phyloP scores from a whole-genome alignment of 1,139 yeast species.

The Pichia sp. region DNA sequence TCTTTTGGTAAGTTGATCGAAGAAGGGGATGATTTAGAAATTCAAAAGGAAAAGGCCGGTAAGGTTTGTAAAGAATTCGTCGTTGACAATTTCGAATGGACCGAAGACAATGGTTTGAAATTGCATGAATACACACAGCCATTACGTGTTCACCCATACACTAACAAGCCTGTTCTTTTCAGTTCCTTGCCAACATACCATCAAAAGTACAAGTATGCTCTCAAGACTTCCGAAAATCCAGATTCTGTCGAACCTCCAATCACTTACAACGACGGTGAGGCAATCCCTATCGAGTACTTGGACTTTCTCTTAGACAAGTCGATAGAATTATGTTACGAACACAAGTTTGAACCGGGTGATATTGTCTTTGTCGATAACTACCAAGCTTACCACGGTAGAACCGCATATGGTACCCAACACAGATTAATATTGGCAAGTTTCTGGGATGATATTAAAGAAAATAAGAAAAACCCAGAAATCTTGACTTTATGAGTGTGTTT shows the following conservation, averaged over 20 bases:
- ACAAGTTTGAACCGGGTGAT: slow-evolving; percentile 2
- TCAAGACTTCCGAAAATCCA: neutral
- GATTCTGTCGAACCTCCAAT: neutral
- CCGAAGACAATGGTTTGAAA: slow-evolving; percentile 1
- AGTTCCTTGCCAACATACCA: slow-evolving; percentile 4
- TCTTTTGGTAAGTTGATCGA: slow-evolving; percentile 2
- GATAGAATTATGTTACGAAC: slow-evolving; percentile 1
- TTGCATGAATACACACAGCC: slow-evolving; percentile 2
- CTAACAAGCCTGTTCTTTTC: neutral
- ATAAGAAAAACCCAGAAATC: neutral
- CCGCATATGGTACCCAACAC: neutral
- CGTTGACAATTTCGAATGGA: slow-evolving; percentile 3
- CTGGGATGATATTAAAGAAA: slow-evolving; percentile 3
- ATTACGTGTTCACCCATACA: slow-evolving; percentile 2
- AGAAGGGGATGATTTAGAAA: neutral
- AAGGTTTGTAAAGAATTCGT: neutral
- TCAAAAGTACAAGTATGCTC: neutral
- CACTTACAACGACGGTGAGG: slow-evolving; percentile 1
- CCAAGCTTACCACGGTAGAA: slow-evolving; percentile 2
- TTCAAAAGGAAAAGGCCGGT: slow-evolving; percentile 1
- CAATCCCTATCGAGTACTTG: neutral
- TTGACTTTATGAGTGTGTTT: too few species aligned
- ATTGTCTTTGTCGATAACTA: slow-evolving; percentile 1
- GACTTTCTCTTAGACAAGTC: slow-evolving; percentile 1
- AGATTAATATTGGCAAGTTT: slow-evolving; percentile 1